phyloP scores from a whole-genome alignment of 2,329 filamentous ascomycete genomes.

The Dactylella cylindrospora region DNA sequence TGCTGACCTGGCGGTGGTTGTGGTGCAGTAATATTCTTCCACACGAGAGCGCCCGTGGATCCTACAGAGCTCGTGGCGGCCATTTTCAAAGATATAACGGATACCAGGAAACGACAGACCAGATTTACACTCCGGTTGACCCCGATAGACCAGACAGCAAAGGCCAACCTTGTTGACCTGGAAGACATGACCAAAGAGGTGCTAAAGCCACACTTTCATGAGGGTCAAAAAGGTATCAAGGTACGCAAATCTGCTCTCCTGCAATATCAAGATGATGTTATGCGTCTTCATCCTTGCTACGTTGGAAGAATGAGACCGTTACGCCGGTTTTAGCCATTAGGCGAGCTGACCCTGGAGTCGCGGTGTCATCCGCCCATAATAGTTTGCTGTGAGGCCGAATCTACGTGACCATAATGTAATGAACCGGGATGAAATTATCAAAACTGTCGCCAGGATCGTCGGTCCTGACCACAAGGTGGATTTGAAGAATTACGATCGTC shows the following conservation, averaged over 20 bases:
- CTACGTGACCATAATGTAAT: constrained; percentile 52
- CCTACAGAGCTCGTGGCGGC: constrained; percentile 58
- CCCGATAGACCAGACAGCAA: constrained; percentile 60
- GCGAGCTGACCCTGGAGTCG: constrained; percentile 34
- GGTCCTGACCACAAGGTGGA: constrained; percentile 72
- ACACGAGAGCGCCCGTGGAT: constrained; percentile 56
- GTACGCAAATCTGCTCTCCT: constrained; percentile 43
- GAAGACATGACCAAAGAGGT: constrained; percentile 66
- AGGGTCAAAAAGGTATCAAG: constrained; percentile 49
- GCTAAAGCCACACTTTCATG: constrained; percentile 65
- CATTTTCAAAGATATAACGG: constrained; percentile 57
- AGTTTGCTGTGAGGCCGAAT: constrained; percentile 84
- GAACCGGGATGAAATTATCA: constrained; percentile 69
- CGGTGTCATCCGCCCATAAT: constrained; percentile 26
- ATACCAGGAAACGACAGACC: constrained; percentile 53
- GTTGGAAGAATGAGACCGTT: constrained; percentile 25
- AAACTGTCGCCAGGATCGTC: constrained; percentile 67
- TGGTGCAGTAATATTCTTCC: constrained; percentile 59
- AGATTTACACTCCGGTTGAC: constrained; percentile 58
- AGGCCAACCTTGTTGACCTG: constrained; percentile 69
- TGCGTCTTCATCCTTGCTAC: constrained; percentile 25
- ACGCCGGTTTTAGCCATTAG: constrained; percentile 39
- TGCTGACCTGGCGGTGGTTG: constrained; percentile 44
- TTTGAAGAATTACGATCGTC: constrained; percentile 73
- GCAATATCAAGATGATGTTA: constrained; percentile 38